phyloP scores from a whole-genome alignment of 1,284 basidiomycete genomes.

The Ceratobasidium sp. region DNA sequence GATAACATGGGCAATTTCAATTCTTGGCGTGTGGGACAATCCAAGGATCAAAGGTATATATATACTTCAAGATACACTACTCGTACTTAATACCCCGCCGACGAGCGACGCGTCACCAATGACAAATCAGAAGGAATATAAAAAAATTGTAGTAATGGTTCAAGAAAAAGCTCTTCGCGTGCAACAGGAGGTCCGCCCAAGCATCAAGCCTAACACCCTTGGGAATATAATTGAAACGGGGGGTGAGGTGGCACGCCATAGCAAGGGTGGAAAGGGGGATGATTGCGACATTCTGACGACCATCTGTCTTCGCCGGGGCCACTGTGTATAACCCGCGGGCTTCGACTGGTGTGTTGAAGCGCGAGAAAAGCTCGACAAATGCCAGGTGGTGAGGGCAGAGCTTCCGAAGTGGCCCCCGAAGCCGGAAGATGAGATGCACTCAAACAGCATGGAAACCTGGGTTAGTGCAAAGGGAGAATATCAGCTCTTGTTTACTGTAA shows the following conservation, averaged over 20 bases:
- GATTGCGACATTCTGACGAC: neutral
- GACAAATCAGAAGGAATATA: neutral
- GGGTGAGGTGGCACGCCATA: neutral
- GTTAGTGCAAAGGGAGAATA: neutral
- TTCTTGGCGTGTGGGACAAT: too few relatives aligned
- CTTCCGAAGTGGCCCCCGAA: neutral
- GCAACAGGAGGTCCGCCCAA: neutral
- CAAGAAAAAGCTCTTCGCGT: neutral
- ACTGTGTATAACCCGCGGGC: neutral
- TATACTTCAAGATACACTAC: too few relatives aligned
- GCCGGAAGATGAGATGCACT: neutral
- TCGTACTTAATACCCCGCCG: too few relatives aligned
- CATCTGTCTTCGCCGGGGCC: neutral
- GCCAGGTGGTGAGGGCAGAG: neutral
- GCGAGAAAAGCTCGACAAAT: neutral
- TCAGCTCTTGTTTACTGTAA: too few relatives aligned
- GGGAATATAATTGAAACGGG: neutral
- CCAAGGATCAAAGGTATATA: too few relatives aligned
- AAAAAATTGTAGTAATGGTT: neutral
- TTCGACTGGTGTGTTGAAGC: neutral
- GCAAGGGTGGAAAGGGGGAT: neutral
- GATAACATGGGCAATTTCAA: too few relatives aligned
- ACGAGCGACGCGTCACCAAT: neutral
- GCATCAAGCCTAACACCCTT: neutral
- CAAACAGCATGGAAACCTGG: neutral